Evolutionary conservation across 352 stramenopile species (phyloP).

Genomic region (Nannochloropsis limnetica): DNA sequence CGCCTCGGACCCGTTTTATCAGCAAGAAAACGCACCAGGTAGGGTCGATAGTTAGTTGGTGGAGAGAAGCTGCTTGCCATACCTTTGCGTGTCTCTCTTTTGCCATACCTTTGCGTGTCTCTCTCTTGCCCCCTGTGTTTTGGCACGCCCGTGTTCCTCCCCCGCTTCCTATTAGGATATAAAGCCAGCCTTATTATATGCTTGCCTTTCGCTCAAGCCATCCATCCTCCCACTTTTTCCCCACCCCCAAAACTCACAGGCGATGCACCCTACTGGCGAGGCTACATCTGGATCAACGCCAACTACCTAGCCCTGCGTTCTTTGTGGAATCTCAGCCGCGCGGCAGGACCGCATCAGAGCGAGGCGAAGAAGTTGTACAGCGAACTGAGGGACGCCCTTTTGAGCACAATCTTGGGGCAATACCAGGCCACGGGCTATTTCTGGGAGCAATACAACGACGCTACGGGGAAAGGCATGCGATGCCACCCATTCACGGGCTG

Average conservation of each 20-base stretch:
- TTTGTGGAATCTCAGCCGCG: slow-evolving; percentile 43
- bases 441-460: slow-evolving; percentile 83
- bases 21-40: slow-evolving; percentile 66
- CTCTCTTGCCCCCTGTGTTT: background rate
- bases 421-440: slow-evolving; percentile 76
- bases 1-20: slow-evolving; percentile 69
- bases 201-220: background rate
- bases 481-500: slow-evolving; percentile 84
- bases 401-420: slow-evolving; percentile 58
- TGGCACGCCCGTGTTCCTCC: background rate
- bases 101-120: background rate
- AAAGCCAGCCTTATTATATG: background rate
- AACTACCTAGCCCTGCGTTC: slow-evolving; percentile 79
- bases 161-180: background rate
- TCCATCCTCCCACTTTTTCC: background rate
- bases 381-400: slow-evolving; percentile 52
- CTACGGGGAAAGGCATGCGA: slow-evolving; percentile 69
- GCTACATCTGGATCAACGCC: slow-evolving; percentile 82
- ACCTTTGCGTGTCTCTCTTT: background rate
- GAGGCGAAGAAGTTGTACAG: slow-evolving; percentile 50
- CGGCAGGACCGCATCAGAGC: slow-evolving; percentile 41
- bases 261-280: slow-evolving; percentile 76
- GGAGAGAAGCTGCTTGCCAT: background rate
- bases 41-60: background rate
- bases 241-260: slow-evolving; percentile 55